Percentiles rank a stretch among this genome's conserved stretches.
Conservation (phyloP, 2,329 filamentous ascomycete genomes). For the Fusarium avenaceum region DNA sequence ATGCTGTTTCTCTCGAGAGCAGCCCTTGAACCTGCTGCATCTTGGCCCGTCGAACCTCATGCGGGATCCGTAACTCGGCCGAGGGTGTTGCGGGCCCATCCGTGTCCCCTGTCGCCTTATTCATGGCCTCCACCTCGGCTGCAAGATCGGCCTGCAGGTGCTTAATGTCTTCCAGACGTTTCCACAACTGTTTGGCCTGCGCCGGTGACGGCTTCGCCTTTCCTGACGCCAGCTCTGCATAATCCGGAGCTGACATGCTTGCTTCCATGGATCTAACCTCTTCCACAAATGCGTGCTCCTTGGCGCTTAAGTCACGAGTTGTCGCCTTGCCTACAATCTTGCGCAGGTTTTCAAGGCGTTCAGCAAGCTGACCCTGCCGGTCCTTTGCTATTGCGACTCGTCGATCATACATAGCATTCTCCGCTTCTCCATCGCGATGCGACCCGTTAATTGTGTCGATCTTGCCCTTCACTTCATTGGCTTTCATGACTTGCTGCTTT, state of each 20-base stretch:
- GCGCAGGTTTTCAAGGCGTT: slow-evolving; percentile 71
- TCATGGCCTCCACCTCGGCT: slow-evolving; percentile 64
- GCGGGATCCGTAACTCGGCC: slow-evolving; percentile 66
- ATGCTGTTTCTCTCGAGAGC: slow-evolving; percentile 74
- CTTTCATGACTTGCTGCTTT: slow-evolving; percentile 74
- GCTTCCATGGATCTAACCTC: slow-evolving; percentile 68
- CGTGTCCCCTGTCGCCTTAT: slow-evolving; percentile 49
- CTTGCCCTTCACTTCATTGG: slow-evolving; percentile 73
- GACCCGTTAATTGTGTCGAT: slow-evolving; percentile 72
- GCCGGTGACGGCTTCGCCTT: slow-evolving; percentile 49
- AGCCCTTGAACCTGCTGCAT: slow-evolving; percentile 73
- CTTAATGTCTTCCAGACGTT: slow-evolving; percentile 70
- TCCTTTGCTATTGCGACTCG: slow-evolving; percentile 68
- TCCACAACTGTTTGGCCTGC: slow-evolving; percentile 63
- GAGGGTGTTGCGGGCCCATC: slow-evolving; percentile 49
- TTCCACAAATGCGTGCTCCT: slow-evolving; percentile 62
- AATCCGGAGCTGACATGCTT: slow-evolving; percentile 58
- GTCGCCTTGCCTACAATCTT: slow-evolving; percentile 59
- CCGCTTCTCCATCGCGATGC: slow-evolving; percentile 63
- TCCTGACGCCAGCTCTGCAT: slow-evolving; percentile 50
- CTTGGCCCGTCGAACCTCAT: slow-evolving; percentile 73
- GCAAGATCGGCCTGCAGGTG: slow-evolving; percentile 66
- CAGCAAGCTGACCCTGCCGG: slow-evolving; percentile 68
- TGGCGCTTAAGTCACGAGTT: slow-evolving; percentile 59
- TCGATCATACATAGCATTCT: slow-evolving; percentile 69